Evolutionary conservation across 2,329 filamentous ascomycete species (phyloP), one percentile per base, ranked within the genome.

Genomic region (Geosmithia morbida): DNA sequence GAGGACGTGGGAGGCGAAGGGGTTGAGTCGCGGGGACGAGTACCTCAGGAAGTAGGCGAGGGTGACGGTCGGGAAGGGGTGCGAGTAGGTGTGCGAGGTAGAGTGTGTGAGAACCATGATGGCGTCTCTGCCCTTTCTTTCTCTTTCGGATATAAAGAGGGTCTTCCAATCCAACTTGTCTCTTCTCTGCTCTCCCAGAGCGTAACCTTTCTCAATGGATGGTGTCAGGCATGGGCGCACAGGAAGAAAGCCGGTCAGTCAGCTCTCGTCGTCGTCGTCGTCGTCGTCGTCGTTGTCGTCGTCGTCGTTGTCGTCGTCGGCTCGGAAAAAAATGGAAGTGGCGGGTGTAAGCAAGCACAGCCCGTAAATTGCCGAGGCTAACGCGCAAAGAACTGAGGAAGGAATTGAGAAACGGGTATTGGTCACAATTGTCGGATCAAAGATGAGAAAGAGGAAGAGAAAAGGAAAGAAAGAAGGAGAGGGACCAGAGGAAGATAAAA

Each of bases 21-120:
- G 86, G 59, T 90, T 92, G 53, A 77, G 67, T 53, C 77, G 70
- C 29, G 75, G 74, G 5, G 74, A 78, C 50, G 85, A 87, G 66
- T 92, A 92, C 54, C 86, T 85, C 45, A 92, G 81, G 67, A 90
- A 92, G 74, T 87, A 92, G 67, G 86, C 86, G 63, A 92, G 81
- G 45, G 85, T 87, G 51, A 92, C 86, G 61, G 85, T 85, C 51
- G 85, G 81, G 68, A 90, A 90, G 45, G 84, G 82, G 65, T 90
- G 87, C 53, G 81, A 74, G 72, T 89, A 88, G 57, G 74, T 77
- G 62, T 85, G 83, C 65, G 75, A 79, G 56, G 77, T 80, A 47
- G 75, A 77, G 62, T 79, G 76, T 7, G 73, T 77, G 65, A 80
- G 74, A 52, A 80, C 76, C 76, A 80, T 80, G 48, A 59, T 72